Evolutionary conservation across 2,329 filamentous ascomycete genomes (phyloP).

Genomic region (Diplodia mutila): DNA sequence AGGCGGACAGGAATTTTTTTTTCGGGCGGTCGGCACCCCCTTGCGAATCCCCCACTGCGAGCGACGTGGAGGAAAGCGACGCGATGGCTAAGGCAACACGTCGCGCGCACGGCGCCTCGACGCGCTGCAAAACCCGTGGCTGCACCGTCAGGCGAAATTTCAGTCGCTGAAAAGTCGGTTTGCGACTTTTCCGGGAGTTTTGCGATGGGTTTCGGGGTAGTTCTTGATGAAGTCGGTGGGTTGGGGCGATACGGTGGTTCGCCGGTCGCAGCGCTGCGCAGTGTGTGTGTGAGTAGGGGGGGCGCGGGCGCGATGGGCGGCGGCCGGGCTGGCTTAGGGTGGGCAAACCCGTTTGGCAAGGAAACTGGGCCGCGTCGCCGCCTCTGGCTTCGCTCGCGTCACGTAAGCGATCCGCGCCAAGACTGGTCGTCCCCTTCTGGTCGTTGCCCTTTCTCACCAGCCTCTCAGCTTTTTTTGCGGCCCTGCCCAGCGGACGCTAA

Average conservation of each 20-base stretch:
- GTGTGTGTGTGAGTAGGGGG: slow-evolving; percentile 21
- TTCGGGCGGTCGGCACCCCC: slow-evolving; percentile 12
- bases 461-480: background rate
- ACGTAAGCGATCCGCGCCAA: slow-evolving; percentile 21
- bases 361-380: background rate
- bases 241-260: slow-evolving; percentile 23
- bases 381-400: slow-evolving; percentile 2
- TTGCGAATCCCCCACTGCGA: slow-evolving; percentile 25
- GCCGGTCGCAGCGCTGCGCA: slow-evolving; percentile 17
- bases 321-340: slow-evolving; percentile 13
- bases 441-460: background rate
- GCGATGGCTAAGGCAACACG: slow-evolving; percentile 11
- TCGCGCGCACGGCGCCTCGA: slow-evolving; percentile 19
- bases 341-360: slow-evolving; percentile 14
- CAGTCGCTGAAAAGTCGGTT: slow-evolving; percentile 12
- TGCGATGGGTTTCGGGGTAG: slow-evolving; percentile 22
- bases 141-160: background rate
- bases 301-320: slow-evolving; percentile 1
- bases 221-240: slow-evolving; percentile 26
- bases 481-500: background rate
- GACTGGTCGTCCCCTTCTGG: background rate
- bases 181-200: slow-evolving; percentile 16
- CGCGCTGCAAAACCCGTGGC: slow-evolving; percentile 14
- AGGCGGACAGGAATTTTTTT: slow-evolving; percentile 16
- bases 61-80: slow-evolving; percentile 20